Conservation (phyloP, 768 basidiomycete genomes). For the Melanogaster broomeanus region DNA sequence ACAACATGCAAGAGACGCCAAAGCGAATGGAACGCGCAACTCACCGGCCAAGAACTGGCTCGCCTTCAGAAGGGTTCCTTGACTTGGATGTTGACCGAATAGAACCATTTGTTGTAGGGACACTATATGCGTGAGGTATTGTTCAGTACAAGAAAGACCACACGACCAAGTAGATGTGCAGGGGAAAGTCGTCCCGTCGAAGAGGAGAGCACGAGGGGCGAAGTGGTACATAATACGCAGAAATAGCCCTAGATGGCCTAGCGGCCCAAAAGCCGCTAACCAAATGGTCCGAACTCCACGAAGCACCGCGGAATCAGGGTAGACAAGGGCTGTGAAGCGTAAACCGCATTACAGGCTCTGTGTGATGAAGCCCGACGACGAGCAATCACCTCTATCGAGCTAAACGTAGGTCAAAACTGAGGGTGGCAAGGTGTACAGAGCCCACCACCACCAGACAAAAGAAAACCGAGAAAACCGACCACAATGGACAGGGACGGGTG, state of each 20-base stretch:
- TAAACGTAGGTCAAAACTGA: no score
- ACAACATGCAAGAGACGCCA: neutral
- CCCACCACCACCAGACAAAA: no score
- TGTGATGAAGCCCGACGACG: neutral
- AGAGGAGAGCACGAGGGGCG: neutral
- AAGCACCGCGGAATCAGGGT: neutral
- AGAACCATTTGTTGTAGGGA: constrained; percentile 97
- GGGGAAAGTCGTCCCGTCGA: no score
- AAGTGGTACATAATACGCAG: neutral
- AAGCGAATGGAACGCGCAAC: constrained; percentile 21
- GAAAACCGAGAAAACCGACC: no score
- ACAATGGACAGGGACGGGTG: neutral
- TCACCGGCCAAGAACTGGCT: constrained; percentile 84
- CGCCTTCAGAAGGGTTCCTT: constrained; percentile 93
- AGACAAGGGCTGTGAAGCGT: neutral
- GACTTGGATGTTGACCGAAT: constrained; percentile 94
- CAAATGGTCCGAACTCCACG: neutral
- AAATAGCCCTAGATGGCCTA: no score
- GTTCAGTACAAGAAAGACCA: constrained; percentile 11
- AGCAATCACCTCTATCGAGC: neutral
- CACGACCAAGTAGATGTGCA: neutral
- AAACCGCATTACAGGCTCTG: neutral
- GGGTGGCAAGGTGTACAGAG: no score
- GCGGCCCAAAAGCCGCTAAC: neutral
- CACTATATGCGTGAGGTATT: constrained; percentile 48